These are phyloP conservation scores for Teunomyces stri DNA, from an alignment of 805 yeast species.

Conservation along the genomic window DNA sequence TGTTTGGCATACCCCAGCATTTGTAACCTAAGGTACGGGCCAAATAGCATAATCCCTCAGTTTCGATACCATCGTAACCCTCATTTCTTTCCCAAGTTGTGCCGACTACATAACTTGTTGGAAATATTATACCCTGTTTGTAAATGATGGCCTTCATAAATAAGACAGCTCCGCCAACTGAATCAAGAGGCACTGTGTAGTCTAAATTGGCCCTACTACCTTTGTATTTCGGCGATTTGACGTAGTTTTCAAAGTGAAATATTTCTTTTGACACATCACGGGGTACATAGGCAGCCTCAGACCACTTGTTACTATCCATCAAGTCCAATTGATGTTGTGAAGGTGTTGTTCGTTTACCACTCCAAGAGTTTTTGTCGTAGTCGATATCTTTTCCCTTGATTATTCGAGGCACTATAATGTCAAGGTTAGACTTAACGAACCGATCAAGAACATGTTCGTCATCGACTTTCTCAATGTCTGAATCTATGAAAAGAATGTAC, in stretches of 20 bases:
- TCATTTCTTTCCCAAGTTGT: conserved; percentile 46
- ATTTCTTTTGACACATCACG: conserved; percentile 25
- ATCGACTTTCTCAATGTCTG: conserved; percentile 28
- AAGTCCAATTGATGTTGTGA: conserved; percentile 20
- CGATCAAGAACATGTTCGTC: conserved; percentile 4
- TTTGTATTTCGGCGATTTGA: conserved; percentile 7
- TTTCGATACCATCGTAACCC: conserved; percentile 55
- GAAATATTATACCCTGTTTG: conserved; percentile 47
- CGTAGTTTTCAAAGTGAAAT: conserved; percentile 26
- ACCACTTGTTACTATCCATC: conserved; percentile 31
- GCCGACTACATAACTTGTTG: conserved; percentile 46
- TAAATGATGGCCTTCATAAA: conserved; percentile 42
- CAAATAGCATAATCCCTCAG: conserved; percentile 51
- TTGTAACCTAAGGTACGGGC: conserved; percentile 44
- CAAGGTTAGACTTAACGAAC: conserved; percentile 28
- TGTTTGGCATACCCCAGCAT: conserved; percentile 51
- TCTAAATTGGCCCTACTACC: conserved; percentile 5
- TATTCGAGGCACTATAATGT: conserved; percentile 38
- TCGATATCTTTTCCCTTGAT: conserved; percentile 21
- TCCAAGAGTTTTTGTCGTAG: conserved; percentile 42
- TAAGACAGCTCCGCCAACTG: conserved; percentile 53
- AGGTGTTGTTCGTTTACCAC: conserved; percentile 36
- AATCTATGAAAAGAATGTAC: conserved; percentile 36
- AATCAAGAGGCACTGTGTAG: conserved; percentile 33
- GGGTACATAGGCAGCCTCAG: conserved; percentile 33